A percentile compares a stretch with the other conserved stretches of the same genome.
Evolutionary conservation across 2,329 filamentous ascomycete species (phyloP).

Genomic region (Ophiostoma triangulosporum): DNA sequence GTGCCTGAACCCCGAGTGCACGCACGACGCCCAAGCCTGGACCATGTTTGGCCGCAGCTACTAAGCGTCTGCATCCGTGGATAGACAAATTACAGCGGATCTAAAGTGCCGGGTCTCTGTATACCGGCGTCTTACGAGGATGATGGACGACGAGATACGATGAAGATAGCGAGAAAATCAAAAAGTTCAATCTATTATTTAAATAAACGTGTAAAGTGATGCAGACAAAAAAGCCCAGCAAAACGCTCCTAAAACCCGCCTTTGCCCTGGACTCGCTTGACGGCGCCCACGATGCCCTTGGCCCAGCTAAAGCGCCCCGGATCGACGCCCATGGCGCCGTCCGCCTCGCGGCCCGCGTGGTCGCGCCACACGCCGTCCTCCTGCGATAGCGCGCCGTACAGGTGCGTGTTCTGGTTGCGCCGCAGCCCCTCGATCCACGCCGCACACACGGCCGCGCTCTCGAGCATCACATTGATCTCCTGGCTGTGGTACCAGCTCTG

Average conservation of each 20-base stretch:
- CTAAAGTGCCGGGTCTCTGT: too few relatives aligned
- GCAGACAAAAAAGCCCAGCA: too few relatives aligned
- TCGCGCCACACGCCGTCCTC: constrained; percentile 52
- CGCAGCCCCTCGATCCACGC: constrained; percentile 43
- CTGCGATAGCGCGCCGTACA: constrained; percentile 38
- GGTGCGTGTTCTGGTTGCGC: constrained; percentile 49
- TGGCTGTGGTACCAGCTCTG: constrained; percentile 69
- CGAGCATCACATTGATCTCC: constrained; percentile 65
- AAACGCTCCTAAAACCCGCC: constrained; percentile 38
- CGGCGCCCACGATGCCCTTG: constrained; percentile 41
- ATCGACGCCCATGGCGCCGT: constrained; percentile 37
- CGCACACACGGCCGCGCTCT: constrained; percentile 45
- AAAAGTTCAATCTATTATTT: neutral
- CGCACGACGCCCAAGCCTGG: constrained; percentile 64
- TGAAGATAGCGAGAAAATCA: neutral
- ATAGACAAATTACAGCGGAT: too few relatives aligned
- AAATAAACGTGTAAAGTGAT: too few relatives aligned
- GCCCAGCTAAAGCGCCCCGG: constrained; percentile 44
- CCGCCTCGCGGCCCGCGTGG: constrained; percentile 31
- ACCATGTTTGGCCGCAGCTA: constrained; percentile 80
- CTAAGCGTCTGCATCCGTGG: constrained; percentile 22
- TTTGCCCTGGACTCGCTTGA: constrained; percentile 42
- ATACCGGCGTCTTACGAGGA: too few relatives aligned
- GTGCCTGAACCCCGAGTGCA: constrained; percentile 83
- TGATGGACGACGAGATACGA: neutral